Base-by-base conservation (phyloP, 305 asterid species). In the Fraxinus sp. region DNA sequence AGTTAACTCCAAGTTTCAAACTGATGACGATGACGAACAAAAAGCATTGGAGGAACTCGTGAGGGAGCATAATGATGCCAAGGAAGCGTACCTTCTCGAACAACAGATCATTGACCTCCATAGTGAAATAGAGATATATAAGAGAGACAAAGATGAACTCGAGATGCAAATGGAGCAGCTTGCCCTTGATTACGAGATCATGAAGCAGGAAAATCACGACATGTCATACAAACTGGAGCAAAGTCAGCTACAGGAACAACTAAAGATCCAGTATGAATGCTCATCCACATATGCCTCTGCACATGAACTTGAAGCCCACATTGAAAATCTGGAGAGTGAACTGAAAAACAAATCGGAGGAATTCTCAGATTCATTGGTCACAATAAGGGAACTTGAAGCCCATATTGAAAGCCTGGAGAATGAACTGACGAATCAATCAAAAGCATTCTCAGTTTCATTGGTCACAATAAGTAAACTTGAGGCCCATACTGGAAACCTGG, bases 81-180 rank as follows among this genome's bases (percentile, higher is more conserved):
- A 91, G 85, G 97, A 93, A 76, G 85, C 93, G 0, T 86, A 92
- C 72, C 79, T 90, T 82, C 88, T 92, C 20, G 99, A 97, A 71
- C 95, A 91, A 86, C 96, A 92, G 89, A 91, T 95, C 85, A 86
- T 89, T 82, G 98, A 95, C 83, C 90, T 95, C 86, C 91, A 89
- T 33, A 83, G 89, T 5, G 97, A 97, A 78, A 88, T 95, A 10
- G 98, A 93, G 86, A 93, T 89, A 80, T 92, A 86, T 84, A 90
- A 85, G 86, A 86, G 96, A 81, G 98, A 93, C 64, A 92, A 83
- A 88, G 98, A 97, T 30, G 98, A 97, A 74, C 75, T 93, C 3
- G 98, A 97, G 89, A 92, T 90, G 92, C 99, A 95, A 84, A 92
- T 92, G 97, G 99, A 97, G 89, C 98, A 97, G 89, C 93, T 97